These are phyloP conservation scores for Pythium aphanidermatum DNA, from an alignment of 352 stramenopile species.

Conservation along the genomic window DNA sequence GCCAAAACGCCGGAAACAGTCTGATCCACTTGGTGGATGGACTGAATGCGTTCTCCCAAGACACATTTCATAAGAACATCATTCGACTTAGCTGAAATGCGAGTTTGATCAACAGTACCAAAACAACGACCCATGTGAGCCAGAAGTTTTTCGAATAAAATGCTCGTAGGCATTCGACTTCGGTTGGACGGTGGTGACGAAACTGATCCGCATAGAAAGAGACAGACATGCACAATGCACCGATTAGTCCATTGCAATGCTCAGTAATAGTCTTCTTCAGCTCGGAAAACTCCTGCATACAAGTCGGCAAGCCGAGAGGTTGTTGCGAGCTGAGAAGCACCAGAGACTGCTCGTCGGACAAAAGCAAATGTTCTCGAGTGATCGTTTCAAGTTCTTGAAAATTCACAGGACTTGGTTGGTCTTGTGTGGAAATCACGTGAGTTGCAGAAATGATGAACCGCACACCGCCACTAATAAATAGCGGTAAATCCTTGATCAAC, in stretches of 20 bases:
- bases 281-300: slow-evolving; percentile 9
- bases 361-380: slow-evolving; percentile 8
- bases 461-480: slow-evolving; percentile 1
- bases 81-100: no score
- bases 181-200: slow-evolving; percentile 4
- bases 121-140: no score
- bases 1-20: no score
- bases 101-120: no score
- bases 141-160: no score
- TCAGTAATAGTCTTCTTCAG: no score
- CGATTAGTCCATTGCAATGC: no score
- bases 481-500: slow-evolving; percentile 1
- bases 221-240: no score
- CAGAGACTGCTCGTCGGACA: slow-evolving; percentile 5
- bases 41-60: no score
- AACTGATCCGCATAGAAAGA: slow-evolving; percentile 10
- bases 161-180: slow-evolving; percentile 8
- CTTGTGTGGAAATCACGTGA: slow-evolving; percentile 4
- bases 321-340: background rate
- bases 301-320: slow-evolving; percentile 8
- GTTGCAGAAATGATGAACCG: slow-evolving; percentile 10
- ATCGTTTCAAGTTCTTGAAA: no score
- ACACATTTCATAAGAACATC: no score
- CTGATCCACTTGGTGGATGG: no score
- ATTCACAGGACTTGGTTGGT: slow-evolving; percentile 3